These are phyloP conservation scores for Candida tunisiensis DNA, from an alignment of 1,139 yeast species.

Conservation along the genomic window DNA sequence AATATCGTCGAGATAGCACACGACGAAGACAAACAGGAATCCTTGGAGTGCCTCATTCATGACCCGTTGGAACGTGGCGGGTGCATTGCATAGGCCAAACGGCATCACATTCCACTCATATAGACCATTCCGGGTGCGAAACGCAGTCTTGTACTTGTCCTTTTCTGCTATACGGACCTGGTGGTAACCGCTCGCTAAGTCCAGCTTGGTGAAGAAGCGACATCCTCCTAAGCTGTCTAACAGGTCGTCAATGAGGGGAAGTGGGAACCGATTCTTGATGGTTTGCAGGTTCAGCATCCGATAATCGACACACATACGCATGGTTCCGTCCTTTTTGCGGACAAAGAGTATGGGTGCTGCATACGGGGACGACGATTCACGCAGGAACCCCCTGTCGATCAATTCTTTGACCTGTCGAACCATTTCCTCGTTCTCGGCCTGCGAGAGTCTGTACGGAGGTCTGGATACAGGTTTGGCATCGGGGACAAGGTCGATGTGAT, in stretches of 20 bases:
- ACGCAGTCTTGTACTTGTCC: slow-evolving; percentile 9
- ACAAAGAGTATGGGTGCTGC: slow-evolving; percentile 4
- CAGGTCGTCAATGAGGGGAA: slow-evolving; percentile 12
- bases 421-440: no score
- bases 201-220: slow-evolving; percentile 9
- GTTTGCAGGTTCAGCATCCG: slow-evolving; percentile 11
- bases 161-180: slow-evolving; percentile 6
- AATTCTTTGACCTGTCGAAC: not conserved
- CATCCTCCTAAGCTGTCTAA: no score
- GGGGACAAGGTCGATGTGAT: no score
- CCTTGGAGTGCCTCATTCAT: slow-evolving; percentile 7
- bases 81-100: slow-evolving; percentile 8
- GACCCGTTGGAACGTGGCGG: slow-evolving; percentile 8
- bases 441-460: no score
- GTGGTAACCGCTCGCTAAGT: slow-evolving; percentile 9
- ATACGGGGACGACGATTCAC: slow-evolving; percentile 2
- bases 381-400: not conserved
- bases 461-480: no score
- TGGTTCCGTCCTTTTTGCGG: slow-evolving; percentile 6
- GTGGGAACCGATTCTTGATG: slow-evolving; percentile 9
- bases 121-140: slow-evolving; percentile 7
- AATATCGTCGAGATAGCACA: slow-evolving; percentile 16
- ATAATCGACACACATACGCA: slow-evolving; percentile 12
- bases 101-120: slow-evolving; percentile 8
- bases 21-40: slow-evolving; percentile 6